These are phyloP conservation scores for Chytriomyces confervae DNA, from an alignment of 192 early-diverging fungal genomes.

Conservation along the genomic window DNA sequence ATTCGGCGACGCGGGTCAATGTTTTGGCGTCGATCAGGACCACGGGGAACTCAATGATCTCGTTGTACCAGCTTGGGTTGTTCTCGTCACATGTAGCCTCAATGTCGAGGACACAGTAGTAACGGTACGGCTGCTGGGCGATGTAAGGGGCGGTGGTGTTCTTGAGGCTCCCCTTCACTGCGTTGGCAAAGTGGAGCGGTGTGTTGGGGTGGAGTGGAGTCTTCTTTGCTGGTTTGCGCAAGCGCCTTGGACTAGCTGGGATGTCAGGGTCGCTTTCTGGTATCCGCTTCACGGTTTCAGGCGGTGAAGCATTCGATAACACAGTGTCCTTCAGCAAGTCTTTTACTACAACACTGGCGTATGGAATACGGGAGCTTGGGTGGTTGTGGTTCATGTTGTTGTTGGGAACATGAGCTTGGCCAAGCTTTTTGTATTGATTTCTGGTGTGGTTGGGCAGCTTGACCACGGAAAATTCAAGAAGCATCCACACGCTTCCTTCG, in stretches of 20 bases:
- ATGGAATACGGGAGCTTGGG: neutral
- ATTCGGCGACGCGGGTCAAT: conserved; percentile 67
- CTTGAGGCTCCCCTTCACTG: neutral
- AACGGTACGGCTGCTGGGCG: conserved; percentile 59
- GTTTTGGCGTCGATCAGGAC: conserved; percentile 70
- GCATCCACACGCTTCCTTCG: too few relatives aligned
- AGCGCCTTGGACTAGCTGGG: neutral
- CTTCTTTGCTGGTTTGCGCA: neutral
- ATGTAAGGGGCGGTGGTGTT: neutral
- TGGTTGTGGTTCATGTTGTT: too few relatives aligned
- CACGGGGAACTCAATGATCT: conserved; percentile 89
- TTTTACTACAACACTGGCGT: neutral
- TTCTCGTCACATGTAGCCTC: conserved; percentile 80
- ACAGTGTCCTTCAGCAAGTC: neutral
- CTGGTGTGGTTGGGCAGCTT: too few relatives aligned
- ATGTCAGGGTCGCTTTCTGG: neutral
- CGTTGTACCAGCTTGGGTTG: conserved; percentile 51
- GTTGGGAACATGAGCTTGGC: too few relatives aligned
- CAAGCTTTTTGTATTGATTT: too few relatives aligned
- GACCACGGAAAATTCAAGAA: too few relatives aligned
- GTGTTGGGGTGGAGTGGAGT: neutral
- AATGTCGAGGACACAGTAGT: conserved; percentile 78
- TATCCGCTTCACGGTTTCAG: neutral
- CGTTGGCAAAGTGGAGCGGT: neutral
- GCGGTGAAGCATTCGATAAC: neutral